Percentiles rank a stretch among this genome's conserved stretches.
Evolutionary conservation across 345 rosid species (phyloP).

Genomic region (Nasturtium officinale): DNA sequence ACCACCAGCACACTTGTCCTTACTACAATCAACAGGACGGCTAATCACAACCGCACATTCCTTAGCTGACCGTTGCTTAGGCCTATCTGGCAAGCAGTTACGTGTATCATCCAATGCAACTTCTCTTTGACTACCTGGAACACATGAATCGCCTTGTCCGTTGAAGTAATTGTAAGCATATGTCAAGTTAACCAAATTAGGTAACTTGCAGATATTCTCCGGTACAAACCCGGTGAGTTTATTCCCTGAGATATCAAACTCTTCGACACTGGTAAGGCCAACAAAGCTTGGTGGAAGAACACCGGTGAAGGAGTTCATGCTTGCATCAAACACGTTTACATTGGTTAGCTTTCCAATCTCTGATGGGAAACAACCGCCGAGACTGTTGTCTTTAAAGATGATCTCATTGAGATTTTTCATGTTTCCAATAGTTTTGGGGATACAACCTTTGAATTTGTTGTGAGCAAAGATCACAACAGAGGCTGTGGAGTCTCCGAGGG

Average conservation of each 20-base stretch:
- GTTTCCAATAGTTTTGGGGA: constrained; percentile 64
- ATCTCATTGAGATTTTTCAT: constrained; percentile 73
- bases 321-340: constrained; percentile 59
- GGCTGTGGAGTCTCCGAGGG: constrained; percentile 61
- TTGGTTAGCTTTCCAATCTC: constrained; percentile 60
- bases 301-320: constrained; percentile 59
- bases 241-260: constrained; percentile 54
- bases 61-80: constrained; percentile 47
- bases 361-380: constrained; percentile 77
- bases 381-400: constrained; percentile 50
- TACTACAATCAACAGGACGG: constrained; percentile 71
- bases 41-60: constrained; percentile 54
- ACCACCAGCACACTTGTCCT: constrained; percentile 51
- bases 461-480: constrained; percentile 67
- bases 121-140: constrained; percentile 36
- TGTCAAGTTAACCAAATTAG: constrained; percentile 56
- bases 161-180: constrained; percentile 63
- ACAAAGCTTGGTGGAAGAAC: constrained; percentile 49
- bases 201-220: constrained; percentile 59
- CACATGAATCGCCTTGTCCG: constrained; percentile 53
- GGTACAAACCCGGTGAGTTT: constrained; percentile 62
- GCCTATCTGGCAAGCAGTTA: constrained; percentile 61
- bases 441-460: constrained; percentile 73
- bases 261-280: constrained; percentile 42
- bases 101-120: constrained; percentile 47